phyloP scores from a whole-genome alignment of 2,329 filamentous ascomycete species.

The Nectriaceae sp. region DNA sequence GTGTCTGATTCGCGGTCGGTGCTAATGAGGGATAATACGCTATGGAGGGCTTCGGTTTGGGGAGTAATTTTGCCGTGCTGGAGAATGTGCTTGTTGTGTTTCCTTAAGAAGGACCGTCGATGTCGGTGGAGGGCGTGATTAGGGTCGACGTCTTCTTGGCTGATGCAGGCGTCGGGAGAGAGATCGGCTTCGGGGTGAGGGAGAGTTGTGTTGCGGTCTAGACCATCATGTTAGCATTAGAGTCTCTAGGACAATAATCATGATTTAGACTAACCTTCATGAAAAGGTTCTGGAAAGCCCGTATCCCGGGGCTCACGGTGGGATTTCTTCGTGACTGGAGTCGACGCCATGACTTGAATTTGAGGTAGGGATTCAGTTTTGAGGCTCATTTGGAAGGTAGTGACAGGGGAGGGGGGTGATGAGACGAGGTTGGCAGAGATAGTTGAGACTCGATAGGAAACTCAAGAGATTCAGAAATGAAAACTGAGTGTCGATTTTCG shows the following conservation, averaged over 20 bases:
- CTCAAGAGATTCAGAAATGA: not conserved
- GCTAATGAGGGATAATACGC: constrained; percentile 35
- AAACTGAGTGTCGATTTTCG: not conserved
- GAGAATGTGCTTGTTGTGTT: constrained; percentile 46
- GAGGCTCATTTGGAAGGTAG: constrained; percentile 1
- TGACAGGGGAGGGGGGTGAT: constrained; percentile 1
- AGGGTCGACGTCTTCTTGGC: constrained; percentile 53
- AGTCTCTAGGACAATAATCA: not conserved
- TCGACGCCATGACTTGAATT: constrained; percentile 30
- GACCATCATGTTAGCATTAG: constrained; percentile 8
- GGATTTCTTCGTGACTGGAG: constrained; percentile 23
- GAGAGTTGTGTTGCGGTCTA: constrained; percentile 60
- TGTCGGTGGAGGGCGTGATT: constrained; percentile 44
- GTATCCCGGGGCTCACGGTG: constrained; percentile 42
- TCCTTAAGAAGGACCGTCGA: constrained; percentile 48
- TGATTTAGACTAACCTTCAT: constrained; percentile 41
- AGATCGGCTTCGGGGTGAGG: constrained; percentile 64
- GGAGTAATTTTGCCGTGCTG: constrained; percentile 48
- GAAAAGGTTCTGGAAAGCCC: constrained; percentile 54
- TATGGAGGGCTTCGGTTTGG: constrained; percentile 34
- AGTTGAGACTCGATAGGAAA: not conserved
- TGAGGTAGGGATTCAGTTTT: constrained; percentile 15
- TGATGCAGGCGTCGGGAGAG: constrained; percentile 57
- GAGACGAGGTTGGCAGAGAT: no score
- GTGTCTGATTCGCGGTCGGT: constrained; percentile 25